These are phyloP conservation scores for Cantharellus anzutake DNA, from an alignment of 768 basidiomycete species.

Conservation along the genomic window DNA sequence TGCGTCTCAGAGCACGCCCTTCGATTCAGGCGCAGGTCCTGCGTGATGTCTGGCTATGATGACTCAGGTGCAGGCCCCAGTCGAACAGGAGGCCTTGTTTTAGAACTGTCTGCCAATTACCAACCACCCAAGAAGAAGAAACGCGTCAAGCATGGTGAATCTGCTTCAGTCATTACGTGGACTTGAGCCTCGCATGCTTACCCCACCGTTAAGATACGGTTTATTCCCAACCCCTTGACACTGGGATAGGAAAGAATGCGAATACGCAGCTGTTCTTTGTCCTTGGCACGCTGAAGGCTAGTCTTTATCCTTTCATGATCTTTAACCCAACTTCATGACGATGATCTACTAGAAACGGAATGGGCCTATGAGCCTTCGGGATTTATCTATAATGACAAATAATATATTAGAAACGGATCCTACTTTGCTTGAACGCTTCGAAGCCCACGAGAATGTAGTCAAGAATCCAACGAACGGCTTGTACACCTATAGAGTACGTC, in stretches of 20 bases:
- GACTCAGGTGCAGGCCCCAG: too few species aligned
- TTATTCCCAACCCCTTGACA: conserved; percentile 77
- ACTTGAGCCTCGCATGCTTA: background rate
- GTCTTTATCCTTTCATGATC: background rate
- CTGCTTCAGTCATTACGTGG: background rate
- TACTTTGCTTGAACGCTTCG: conserved; percentile 62
- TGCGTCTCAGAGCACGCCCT: too few species aligned
- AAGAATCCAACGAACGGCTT: conserved; percentile 72
- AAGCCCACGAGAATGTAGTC: conserved; percentile 55
- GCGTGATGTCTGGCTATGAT: too few species aligned
- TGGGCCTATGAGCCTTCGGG: conserved; percentile 73
- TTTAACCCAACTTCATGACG: background rate
- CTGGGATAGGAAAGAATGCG: conserved; percentile 58
- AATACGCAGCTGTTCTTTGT: conserved; percentile 80
- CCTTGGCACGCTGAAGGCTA: conserved; percentile 61
- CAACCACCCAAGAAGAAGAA: background rate
- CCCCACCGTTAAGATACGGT: conserved; percentile 30
- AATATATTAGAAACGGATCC: conserved; percentile 57
- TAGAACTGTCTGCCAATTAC: background rate
- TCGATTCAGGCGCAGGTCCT: too few species aligned
- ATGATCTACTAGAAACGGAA: conserved; percentile 26
- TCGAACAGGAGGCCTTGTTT: background rate
- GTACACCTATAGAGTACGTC: conserved; percentile 64
- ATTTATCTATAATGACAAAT: conserved; percentile 63
- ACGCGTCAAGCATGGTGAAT: background rate